Percentiles rank a stretch among this genome's conserved stretches.
phyloP scores from a whole-genome alignment of 306 rosid genomes.

The Citrullus colocynthis region DNA sequence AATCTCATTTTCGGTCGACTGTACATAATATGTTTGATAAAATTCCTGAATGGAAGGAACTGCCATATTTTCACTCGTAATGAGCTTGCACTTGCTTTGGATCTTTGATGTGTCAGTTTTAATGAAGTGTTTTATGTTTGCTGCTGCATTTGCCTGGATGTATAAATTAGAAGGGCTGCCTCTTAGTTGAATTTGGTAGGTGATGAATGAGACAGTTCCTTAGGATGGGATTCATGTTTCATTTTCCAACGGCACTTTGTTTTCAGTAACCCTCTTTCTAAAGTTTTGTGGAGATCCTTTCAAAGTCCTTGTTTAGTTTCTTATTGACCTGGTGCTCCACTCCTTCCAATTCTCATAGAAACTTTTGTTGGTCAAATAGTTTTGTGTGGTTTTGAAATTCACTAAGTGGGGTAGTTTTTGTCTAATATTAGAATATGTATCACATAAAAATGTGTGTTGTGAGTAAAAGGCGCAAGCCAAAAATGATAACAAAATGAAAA shows the following conservation, averaged over 20 bases:
- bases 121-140: not conserved
- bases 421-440: not conserved
- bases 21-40: constrained; percentile 33
- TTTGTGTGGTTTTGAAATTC: not conserved
- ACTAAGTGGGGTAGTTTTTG: not conserved
- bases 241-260: not conserved
- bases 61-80: not conserved
- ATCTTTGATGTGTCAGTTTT: not conserved
- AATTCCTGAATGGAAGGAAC: constrained; percentile 18
- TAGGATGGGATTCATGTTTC: not conserved
- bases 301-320: not conserved
- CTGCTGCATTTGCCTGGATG: not conserved
- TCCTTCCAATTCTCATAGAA: not conserved
- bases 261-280: not conserved
- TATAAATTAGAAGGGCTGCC: not conserved
- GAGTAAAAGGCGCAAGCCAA: not conserved
- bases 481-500: too few species aligned
- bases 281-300: not conserved
- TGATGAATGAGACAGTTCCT: not conserved
- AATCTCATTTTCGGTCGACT: not conserved
- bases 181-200: not conserved
- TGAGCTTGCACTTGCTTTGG: not conserved
- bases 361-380: not conserved
- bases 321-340: not conserved
- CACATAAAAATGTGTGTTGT: not conserved